Evolutionary conservation across 345 rosid genomes (phyloP).

Genomic region (Rhizophora mangle): DNA sequence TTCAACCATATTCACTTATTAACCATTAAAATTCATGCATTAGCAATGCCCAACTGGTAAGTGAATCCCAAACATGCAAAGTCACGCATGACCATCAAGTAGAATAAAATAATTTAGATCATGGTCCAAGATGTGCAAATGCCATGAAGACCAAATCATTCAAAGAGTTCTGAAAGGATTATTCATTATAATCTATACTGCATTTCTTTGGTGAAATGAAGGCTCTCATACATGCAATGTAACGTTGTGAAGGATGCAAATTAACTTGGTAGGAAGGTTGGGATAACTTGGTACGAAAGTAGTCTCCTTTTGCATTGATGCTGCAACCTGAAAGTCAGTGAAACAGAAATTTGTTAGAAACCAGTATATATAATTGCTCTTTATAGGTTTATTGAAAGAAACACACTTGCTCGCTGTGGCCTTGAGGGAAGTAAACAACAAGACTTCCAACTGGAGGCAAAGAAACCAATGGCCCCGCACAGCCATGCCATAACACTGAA

Average conservation of each 20-base stretch:
- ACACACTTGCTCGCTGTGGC: conserved; percentile 92
- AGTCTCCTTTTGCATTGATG: conserved; percentile 72
- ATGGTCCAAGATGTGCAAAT: neutral
- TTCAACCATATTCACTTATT: neutral
- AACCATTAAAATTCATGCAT: neutral
- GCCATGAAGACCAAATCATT: neutral
- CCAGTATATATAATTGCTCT: conserved; percentile 8
- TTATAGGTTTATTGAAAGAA: conserved; percentile 16
- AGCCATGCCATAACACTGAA: conserved; percentile 96
- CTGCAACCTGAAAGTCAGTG: conserved; percentile 54
- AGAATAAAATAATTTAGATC: neutral
- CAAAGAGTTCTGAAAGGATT: neutral
- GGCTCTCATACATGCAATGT: conserved; percentile 56
- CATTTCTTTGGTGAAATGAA: neutral
- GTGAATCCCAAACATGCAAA: neutral
- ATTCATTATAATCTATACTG: neutral
- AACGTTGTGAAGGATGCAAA: conserved; percentile 65
- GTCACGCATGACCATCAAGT: neutral
- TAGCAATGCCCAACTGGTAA: neutral
- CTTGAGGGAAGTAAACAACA: conserved; percentile 96
- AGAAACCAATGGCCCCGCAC: conserved; percentile 94
- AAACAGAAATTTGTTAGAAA: conserved; percentile 19
- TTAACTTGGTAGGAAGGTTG: conserved; percentile 67
- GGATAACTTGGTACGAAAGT: conserved; percentile 69
- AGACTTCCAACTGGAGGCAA: conserved; percentile 92